Evolutionary conservation across 2,329 filamentous ascomycete genomes (phyloP).

Genomic region (Cladosporium austrohemisphaericum): DNA sequence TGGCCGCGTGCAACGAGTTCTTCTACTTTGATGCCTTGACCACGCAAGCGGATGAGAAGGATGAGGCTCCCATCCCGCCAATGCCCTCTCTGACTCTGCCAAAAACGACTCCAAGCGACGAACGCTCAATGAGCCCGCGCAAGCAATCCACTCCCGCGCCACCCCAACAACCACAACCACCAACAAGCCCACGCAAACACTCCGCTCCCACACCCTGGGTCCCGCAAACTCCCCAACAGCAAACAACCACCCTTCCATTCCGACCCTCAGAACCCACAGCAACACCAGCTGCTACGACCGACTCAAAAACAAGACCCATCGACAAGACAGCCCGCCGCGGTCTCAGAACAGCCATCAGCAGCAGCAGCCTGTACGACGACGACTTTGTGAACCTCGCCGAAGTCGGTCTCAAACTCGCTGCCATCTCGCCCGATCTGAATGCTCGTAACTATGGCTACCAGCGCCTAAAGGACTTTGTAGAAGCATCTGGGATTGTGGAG

Average conservation of each 20-base stretch:
- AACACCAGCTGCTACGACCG: not conserved
- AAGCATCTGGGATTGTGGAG: constrained; percentile 2
- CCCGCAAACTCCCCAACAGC: not conserved
- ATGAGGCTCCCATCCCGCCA: not conserved
- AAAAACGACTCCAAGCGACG: no score
- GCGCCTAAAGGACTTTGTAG: not conserved
- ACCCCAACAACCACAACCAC: no score
- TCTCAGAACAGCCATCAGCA: constrained; percentile 18
- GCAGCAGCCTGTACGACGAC: constrained; percentile 21
- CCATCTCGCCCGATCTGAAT: constrained; percentile 26
- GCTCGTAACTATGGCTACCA: constrained; percentile 29
- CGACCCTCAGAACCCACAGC: not conserved
- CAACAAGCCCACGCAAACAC: no score
- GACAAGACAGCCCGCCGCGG: constrained; percentile 22
- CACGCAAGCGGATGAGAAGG: constrained; percentile 18
- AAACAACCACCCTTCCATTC: not conserved
- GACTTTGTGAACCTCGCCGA: constrained; percentile 28
- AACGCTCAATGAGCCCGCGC: no score
- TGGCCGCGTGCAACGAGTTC: constrained; percentile 31
- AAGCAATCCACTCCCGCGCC: no score
- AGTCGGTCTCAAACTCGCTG: constrained; percentile 24
- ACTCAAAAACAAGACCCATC: constrained; percentile 17
- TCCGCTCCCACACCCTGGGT: no score
- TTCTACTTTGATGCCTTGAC: constrained; percentile 28
- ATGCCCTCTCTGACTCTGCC: not conserved